Conservation (phyloP, 208 protist species). For the Herpetomonas tarakana region DNA sequence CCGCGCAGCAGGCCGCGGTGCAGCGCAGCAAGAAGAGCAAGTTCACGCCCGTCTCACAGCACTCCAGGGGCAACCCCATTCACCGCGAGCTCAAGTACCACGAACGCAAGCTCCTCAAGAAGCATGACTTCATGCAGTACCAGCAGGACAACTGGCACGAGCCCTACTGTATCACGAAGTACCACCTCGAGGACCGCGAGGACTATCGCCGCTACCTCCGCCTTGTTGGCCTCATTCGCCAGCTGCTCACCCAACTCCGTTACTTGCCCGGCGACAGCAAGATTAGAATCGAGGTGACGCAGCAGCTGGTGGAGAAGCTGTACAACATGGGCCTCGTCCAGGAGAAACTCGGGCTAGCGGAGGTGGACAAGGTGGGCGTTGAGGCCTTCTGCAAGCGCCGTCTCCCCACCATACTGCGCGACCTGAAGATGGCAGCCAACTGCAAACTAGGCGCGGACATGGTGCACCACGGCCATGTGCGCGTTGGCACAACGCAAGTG, state of each 20-base stretch:
- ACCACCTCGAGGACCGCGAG: slow-evolving; percentile 91
- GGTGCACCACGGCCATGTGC: slow-evolving; percentile 88
- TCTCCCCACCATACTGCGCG: slow-evolving; percentile 82
- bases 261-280: slow-evolving; percentile 87
- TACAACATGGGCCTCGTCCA: slow-evolving; percentile 89
- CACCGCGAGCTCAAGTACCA: slow-evolving; percentile 86
- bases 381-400: slow-evolving; percentile 89
- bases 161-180: slow-evolving; percentile 90
- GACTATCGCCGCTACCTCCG: slow-evolving; percentile 91
- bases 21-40: slow-evolving; percentile 82
- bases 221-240: slow-evolving; percentile 80
- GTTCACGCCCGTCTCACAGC: slow-evolving; percentile 67
- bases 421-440: slow-evolving; percentile 88
- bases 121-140: slow-evolving; percentile 93
- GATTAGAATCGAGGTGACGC: slow-evolving; percentile 88
- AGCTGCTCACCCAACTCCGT: slow-evolving; percentile 85
- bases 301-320: slow-evolving; percentile 89
- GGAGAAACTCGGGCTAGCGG: slow-evolving; percentile 75
- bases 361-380: slow-evolving; percentile 89
- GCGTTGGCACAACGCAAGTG: slow-evolving; percentile 85
- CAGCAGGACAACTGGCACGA: slow-evolving; percentile 91
- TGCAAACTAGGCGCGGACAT: slow-evolving; percentile 80
- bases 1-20: slow-evolving; percentile 42
- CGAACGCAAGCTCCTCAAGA: slow-evolving; percentile 89
- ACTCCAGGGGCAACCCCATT: slow-evolving; percentile 81